These are phyloP conservation scores for Neurospora hispaniola DNA, from an alignment of 495 filamentous ascomycete species.

Conservation along the genomic window DNA sequence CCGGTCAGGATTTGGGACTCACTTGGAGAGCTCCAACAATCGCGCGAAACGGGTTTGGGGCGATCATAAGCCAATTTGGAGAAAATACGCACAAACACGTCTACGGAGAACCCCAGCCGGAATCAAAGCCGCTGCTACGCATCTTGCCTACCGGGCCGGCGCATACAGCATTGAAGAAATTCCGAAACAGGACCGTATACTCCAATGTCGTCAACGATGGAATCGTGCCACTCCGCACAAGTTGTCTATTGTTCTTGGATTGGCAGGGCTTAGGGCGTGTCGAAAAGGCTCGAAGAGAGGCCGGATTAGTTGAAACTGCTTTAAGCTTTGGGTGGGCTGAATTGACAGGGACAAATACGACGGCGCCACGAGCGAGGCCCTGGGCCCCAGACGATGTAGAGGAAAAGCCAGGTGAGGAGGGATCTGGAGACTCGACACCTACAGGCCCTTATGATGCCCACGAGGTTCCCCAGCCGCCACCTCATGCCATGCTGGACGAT, in stretches of 20 bases:
- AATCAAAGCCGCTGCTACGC: conserved; percentile 79
- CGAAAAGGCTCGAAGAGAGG: conserved; percentile 88
- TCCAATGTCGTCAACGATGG: conserved; percentile 98
- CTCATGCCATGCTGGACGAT: conserved; percentile 44
- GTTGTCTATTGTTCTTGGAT: conserved; percentile 91
- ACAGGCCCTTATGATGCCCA: conserved; percentile 17
- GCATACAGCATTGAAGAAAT: conserved; percentile 74
- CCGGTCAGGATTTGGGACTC: conserved; percentile 87
- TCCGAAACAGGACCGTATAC: conserved; percentile 85
- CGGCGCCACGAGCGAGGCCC: conserved; percentile 23
- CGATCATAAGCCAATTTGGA: conserved; percentile 69
- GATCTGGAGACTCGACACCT: conserved; percentile 17
- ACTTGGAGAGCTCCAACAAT: conserved; percentile 86
- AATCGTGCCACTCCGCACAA: conserved; percentile 89
- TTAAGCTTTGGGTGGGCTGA: conserved; percentile 94
- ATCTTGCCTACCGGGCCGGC: conserved; percentile 91
- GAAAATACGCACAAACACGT: conserved; percentile 52
- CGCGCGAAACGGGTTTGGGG: conserved; percentile 76
- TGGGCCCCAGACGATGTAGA: conserved; percentile 24
- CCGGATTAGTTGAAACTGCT: conserved; percentile 81
- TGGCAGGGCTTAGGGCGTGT: conserved; percentile 91
- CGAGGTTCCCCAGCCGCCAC: conserved; percentile 50
- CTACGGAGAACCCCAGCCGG: conserved; percentile 55
- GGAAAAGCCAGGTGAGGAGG: conserved; percentile 11
- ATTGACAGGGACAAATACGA: conserved; percentile 63